phyloP scores from a whole-genome alignment of 1,139 yeast species.

The Scheffersomyces cryptocercus region DNA sequence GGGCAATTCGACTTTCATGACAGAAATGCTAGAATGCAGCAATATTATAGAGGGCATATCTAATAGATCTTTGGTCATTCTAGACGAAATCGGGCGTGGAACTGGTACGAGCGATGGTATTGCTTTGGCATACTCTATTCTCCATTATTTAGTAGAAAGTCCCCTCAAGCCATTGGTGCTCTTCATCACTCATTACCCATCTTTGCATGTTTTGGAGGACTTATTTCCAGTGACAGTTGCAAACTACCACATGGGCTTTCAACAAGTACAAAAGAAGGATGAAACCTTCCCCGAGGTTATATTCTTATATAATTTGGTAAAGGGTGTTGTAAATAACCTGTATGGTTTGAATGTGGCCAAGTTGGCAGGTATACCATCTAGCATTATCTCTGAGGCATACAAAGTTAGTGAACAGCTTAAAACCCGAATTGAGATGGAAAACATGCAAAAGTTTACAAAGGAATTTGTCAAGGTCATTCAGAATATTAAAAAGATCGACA shows the following conservation, averaged over 20 bases:
- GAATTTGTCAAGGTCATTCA: slow-evolving; percentile 1
- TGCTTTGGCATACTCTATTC: slow-evolving; percentile 77
- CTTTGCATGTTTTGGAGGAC: slow-evolving; percentile 54
- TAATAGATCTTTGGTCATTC: slow-evolving; percentile 53
- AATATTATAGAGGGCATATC: slow-evolving; percentile 51
- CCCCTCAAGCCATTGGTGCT: slow-evolving; percentile 56
- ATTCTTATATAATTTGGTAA: slow-evolving; percentile 61
- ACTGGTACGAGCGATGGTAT: slow-evolving; percentile 92
- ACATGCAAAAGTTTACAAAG: slow-evolving; percentile 5
- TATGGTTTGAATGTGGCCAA: slow-evolving; percentile 82
- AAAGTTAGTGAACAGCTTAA: slow-evolving; percentile 45
- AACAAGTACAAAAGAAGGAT: slow-evolving; percentile 36
- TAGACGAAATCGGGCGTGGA: slow-evolving; percentile 74
- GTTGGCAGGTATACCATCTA: slow-evolving; percentile 59
- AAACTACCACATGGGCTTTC: slow-evolving; percentile 77
- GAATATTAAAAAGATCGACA: not conserved
- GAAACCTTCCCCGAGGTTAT: slow-evolving; percentile 46
- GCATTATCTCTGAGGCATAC: slow-evolving; percentile 52
- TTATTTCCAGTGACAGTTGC: slow-evolving; percentile 41
- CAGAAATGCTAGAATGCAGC: slow-evolving; percentile 68
- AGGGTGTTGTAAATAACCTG: slow-evolving; percentile 64
- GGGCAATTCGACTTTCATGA: slow-evolving; percentile 77
- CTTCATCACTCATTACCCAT: slow-evolving; percentile 90
- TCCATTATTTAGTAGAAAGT: slow-evolving; percentile 57
- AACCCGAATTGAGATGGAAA: slow-evolving; percentile 24